A percentile compares a stretch with the other conserved stretches of the same genome.
Conservation (phyloP, 2,329 filamentous ascomycete genomes). For the Tolypocladium album region DNA sequence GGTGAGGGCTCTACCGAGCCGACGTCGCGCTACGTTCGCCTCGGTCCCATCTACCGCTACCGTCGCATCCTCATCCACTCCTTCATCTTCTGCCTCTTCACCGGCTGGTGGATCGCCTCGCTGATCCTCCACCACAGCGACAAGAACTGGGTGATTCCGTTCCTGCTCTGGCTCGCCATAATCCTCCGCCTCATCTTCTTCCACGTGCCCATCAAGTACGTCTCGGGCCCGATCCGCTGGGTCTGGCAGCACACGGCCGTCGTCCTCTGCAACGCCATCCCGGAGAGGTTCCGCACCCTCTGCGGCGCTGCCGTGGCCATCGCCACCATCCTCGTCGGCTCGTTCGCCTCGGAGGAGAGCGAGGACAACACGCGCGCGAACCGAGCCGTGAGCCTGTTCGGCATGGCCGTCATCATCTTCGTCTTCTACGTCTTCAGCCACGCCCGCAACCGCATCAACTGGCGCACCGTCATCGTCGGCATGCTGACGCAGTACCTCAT, state of each 20-base stretch:
- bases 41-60: slow-evolving; percentile 29
- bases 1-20: slow-evolving; percentile 12
- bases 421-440: slow-evolving; percentile 61
- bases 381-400: slow-evolving; percentile 72
- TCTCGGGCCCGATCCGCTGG: slow-evolving; percentile 55
- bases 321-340: slow-evolving; percentile 63
- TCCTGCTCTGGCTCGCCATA: slow-evolving; percentile 69
- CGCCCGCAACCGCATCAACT: slow-evolving; percentile 52
- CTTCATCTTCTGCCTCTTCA: slow-evolving; percentile 31
- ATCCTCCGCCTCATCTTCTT: slow-evolving; percentile 64
- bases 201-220: slow-evolving; percentile 56
- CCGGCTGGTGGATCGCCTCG: slow-evolving; percentile 66
- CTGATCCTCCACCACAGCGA: slow-evolving; percentile 62
- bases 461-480: slow-evolving; percentile 77
- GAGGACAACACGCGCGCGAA: slow-evolving; percentile 69
- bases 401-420: slow-evolving; percentile 59
- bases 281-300: slow-evolving; percentile 52
- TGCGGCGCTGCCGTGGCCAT: slow-evolving; percentile 54
- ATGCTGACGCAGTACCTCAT: slow-evolving; percentile 85
- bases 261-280: slow-evolving; percentile 49
- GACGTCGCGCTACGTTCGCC: slow-evolving; percentile 7
- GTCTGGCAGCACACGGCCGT: slow-evolving; percentile 58
- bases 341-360: slow-evolving; percentile 62
- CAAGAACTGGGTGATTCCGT: slow-evolving; percentile 73
- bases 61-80: slow-evolving; percentile 36